Evolutionary conservation across 176 grass and related monocot species (phyloP), one percentile per base, ranked within the genome.

Genomic region (Avena sativa): DNA sequence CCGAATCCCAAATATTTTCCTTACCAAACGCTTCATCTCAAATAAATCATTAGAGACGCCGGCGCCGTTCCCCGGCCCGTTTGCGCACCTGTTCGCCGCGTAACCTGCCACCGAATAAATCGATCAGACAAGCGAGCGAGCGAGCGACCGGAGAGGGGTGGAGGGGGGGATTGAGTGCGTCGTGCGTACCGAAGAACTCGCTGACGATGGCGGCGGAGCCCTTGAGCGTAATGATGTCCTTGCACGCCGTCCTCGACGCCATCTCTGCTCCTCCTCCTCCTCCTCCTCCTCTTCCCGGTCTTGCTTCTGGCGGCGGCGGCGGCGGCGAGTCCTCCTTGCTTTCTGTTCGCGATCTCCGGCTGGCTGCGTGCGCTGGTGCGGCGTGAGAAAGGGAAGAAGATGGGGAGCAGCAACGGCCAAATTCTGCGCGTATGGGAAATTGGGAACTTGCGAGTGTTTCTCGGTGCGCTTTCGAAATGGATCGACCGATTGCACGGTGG

Each of bases 201-300:
- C 97, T 93, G 92, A 99, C 91, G 84, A 99, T 99, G 79, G 97
- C 92, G 16, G 97, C 85, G 51, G 97, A 99, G 81, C 97, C 97
- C 49, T 92, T 89, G 60, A 99, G 94, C 1, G 97, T 96, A 92
- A 99, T 99, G 94, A 99, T 93, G 71, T 99, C 97, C 97, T 99
- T 99, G 58, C 94, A 93, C 71, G 68, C 81, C 19, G 94, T 96
- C 92, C 94, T 89, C 78, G 94, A 96, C 65, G 85, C 97, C 97
- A 99, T 99, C 74, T 74, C 63, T 76, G 2, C 53, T 16, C 40
- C 12, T 59, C 11, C 56, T 25, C 28, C 12, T 59, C 11, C 56
- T 25, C 28, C 28, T 30, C 32, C 32, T 34, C 4, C 25, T 53
- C 58, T 56, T 15, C 63, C 56, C 16, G 28, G 75, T 17, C n/a